Conservation (phyloP, 108 stramenopile species). For the Skeletonema grethae region DNA sequence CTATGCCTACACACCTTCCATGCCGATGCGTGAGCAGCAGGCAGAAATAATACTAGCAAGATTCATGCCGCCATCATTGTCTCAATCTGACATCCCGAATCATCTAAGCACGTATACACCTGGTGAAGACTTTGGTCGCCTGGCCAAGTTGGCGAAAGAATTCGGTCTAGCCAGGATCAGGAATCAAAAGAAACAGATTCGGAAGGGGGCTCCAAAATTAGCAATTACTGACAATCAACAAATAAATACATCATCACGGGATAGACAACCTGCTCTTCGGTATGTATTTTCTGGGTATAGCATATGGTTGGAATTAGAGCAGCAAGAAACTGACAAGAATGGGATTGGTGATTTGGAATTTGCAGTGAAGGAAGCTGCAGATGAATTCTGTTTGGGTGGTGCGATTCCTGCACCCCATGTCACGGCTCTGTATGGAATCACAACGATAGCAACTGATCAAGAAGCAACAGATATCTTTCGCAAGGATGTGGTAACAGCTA, state of each 20-base stretch:
- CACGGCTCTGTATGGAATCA: conserved; percentile 45
- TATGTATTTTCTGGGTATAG: conserved; percentile 48
- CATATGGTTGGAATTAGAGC: conserved; percentile 50
- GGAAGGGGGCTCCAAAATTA: background rate
- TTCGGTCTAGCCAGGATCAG: background rate
- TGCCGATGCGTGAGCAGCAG: background rate
- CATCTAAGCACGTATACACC: background rate
- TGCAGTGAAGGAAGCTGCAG: conserved; percentile 30
- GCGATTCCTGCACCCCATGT: conserved; percentile 48
- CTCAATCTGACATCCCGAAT: background rate
- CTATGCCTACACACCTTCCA: background rate
- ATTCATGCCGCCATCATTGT: background rate
- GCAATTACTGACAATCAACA: background rate
- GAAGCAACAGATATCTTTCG: conserved; percentile 31
- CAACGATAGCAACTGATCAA: conserved; percentile 14
- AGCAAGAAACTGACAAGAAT: conserved; percentile 16
- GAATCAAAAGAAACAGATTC: conserved; percentile 4
- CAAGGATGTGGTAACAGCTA: conserved; percentile 16
- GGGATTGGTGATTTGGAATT: conserved; percentile 35
- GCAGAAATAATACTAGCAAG: background rate
- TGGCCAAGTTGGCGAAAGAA: background rate
- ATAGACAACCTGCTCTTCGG: conserved; percentile 27
- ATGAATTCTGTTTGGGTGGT: conserved; percentile 15
- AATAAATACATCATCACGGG: background rate
- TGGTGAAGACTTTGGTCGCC: background rate